Percentiles rank a stretch among this genome's conserved stretches.
These are phyloP conservation scores for Pleurotus djamor DNA, from an alignment of 768 basidiomycete genomes.

Conservation along the genomic window DNA sequence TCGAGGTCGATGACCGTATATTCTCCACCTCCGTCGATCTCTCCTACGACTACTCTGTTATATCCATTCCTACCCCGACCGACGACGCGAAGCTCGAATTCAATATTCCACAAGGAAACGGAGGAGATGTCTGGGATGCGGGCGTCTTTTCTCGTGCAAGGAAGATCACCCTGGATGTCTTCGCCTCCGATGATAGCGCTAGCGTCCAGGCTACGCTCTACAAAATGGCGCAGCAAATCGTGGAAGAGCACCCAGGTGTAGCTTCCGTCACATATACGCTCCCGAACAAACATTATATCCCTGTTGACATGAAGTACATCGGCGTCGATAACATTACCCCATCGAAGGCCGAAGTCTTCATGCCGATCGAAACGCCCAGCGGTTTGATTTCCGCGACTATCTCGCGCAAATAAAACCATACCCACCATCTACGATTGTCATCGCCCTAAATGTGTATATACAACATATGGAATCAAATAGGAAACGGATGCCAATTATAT, in stretches of 20 bases:
- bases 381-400: conserved; percentile 64
- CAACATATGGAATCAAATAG: too few relatives aligned
- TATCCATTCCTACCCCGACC: conserved; percentile 42
- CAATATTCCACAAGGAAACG: conserved; percentile 31
- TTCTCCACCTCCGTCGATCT: conserved; percentile 88
- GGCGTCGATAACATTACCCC: conserved; percentile 69
- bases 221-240: conserved; percentile 79
- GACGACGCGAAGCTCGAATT: conserved; percentile 57
- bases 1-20: conserved; percentile 82
- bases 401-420: conserved; percentile 34
- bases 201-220: conserved; percentile 93
- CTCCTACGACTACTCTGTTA: conserved; percentile 56
- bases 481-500: too few relatives aligned
- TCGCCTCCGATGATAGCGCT: conserved; percentile 86
- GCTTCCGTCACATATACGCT: conserved; percentile 66
- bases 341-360: conserved; percentile 51
- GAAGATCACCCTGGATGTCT: conserved; percentile 70
- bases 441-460: too few relatives aligned
- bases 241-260: conserved; percentile 63
- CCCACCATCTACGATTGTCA: too few relatives aligned
- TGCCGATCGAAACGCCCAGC: conserved; percentile 79
- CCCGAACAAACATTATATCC: conserved; percentile 95
- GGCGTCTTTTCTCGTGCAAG: conserved; percentile 52
- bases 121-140: conserved; percentile 60
- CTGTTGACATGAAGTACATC: conserved; percentile 78